phyloP scores from a whole-genome alignment of 73 alveolate genomes.

The Uronychia setigera region DNA sequence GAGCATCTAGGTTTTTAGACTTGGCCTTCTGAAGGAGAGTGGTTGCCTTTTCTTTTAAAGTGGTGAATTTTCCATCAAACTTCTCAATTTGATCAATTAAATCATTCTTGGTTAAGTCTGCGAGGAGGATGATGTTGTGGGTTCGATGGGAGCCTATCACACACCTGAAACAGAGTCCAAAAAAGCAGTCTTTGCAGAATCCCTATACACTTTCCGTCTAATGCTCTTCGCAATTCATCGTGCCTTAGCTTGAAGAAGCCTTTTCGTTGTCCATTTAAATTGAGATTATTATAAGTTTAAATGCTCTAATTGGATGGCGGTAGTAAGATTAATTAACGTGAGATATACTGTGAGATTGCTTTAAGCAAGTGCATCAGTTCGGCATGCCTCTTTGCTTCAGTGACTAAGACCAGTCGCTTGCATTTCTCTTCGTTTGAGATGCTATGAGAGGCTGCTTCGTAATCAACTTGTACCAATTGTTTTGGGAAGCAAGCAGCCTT shows the following conservation, averaged over 20 bases:
- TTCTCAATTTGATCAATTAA: slow-evolving; percentile 20
- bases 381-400: too few relatives aligned
- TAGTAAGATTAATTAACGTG: too few relatives aligned
- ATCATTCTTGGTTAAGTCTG: slow-evolving; percentile 52
- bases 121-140: slow-evolving; percentile 54
- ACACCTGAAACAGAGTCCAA: slow-evolving; percentile 65
- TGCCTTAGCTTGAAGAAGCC: background rate
- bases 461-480: too few relatives aligned
- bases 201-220: slow-evolving; percentile 43
- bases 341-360: too few relatives aligned
- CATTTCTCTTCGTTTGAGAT: too few relatives aligned
- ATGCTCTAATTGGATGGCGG: too few relatives aligned
- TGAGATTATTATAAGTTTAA: too few relatives aligned
- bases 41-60: slow-evolving; percentile 44
- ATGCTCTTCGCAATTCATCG: slow-evolving; percentile 47
- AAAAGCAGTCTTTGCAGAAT: slow-evolving; percentile 57
- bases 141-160: slow-evolving; percentile 55
- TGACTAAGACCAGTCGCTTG: too few relatives aligned
- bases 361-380: too few relatives aligned
- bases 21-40: slow-evolving; percentile 44
- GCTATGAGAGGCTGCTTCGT: too few relatives aligned
- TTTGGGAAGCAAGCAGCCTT: too few relatives aligned
- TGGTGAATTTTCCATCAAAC: slow-evolving; percentile 20
- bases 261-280: background rate
- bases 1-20: slow-evolving; percentile 40